Conservation (phyloP, 495 filamentous ascomycete species). For the Lasiosphaeris hirsuta region DNA sequence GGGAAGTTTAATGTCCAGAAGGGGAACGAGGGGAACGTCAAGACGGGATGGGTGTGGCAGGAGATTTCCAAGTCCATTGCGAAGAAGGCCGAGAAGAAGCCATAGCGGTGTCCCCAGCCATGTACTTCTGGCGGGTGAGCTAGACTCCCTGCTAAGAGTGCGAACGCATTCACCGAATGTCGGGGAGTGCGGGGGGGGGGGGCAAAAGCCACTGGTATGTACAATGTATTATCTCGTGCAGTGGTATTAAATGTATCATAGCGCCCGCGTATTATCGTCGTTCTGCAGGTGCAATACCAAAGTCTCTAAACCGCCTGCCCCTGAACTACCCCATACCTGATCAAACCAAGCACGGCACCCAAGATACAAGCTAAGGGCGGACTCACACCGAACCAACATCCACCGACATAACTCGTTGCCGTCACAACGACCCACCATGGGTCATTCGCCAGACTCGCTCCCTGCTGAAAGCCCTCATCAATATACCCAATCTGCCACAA, state of each 20-base stretch:
- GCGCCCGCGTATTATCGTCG: no score
- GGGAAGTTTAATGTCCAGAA: conserved; percentile 31
- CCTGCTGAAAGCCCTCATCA: conserved; percentile 48
- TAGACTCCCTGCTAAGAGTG: no score
- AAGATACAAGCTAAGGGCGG: conserved; percentile 62
- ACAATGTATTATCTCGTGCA: no score
- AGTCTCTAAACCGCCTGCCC: neutral
- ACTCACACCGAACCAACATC: conserved; percentile 57
- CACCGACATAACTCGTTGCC: conserved; percentile 58
- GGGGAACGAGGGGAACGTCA: conserved; percentile 7
- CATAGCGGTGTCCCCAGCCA: no score
- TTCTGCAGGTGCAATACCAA: no score
- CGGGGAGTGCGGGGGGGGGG: no score
- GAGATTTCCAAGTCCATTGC: conserved; percentile 8
- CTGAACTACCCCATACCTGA: conserved; percentile 58
- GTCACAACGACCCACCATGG: conserved; percentile 74
- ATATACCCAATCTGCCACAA: conserved; percentile 78
- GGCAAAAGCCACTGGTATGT: no score
- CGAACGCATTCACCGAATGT: no score
- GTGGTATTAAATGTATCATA: no score
- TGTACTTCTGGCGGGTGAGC: no score
- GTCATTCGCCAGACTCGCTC: conserved; percentile 58
- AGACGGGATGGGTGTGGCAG: conserved; percentile 33
- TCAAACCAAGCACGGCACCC: conserved; percentile 60
- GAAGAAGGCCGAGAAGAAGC: no score